Percentiles rank a stretch among this genome's conserved stretches.
Evolutionary conservation across 106 monocot genomes (phyloP).

Genomic region (Iris macrosiphon): DNA sequence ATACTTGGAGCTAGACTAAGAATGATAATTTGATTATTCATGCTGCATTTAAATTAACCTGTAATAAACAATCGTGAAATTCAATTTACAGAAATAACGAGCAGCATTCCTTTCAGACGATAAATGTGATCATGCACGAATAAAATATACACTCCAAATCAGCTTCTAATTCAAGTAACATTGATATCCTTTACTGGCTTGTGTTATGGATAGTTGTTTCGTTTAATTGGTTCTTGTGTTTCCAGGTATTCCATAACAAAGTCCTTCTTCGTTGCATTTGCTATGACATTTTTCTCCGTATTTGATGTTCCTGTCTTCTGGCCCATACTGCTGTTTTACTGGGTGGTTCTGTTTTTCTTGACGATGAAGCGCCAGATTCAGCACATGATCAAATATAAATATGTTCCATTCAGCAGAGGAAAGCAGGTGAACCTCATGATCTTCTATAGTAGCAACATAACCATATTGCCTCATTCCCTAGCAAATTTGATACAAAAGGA

Average conservation of each 20-base stretch:
- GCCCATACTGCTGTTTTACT: slow-evolving; percentile 64
- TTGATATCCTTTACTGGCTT: too few species aligned
- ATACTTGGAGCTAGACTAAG: too few species aligned
- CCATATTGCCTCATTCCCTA: not conserved
- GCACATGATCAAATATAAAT: slow-evolving; percentile 72
- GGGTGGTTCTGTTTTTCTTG: slow-evolving; percentile 56
- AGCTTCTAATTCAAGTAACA: too few species aligned
- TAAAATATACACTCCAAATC: too few species aligned
- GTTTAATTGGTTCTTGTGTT: slow-evolving; percentile 1
- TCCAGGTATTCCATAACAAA: slow-evolving; percentile 64
- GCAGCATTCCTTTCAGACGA: too few species aligned
- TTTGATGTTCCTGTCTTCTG: slow-evolving; percentile 76
- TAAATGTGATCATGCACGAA: too few species aligned
- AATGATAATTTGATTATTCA: too few species aligned
- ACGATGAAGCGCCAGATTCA: slow-evolving; percentile 73
- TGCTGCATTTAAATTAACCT: too few species aligned
- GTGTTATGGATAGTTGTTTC: too few species aligned
- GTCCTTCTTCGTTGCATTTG: slow-evolving; percentile 52
- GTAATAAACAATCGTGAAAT: too few species aligned
- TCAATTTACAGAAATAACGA: too few species aligned
- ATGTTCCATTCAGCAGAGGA: slow-evolving; percentile 53
- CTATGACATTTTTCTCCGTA: slow-evolving; percentile 68
- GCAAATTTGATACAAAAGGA: too few species aligned
- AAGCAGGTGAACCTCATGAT: slow-evolving; percentile 37
- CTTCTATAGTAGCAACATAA: not conserved